Base-by-base conservation (phyloP, 1,284 basidiomycete species). In the Cystobasidiaceae sp. region DNA sequence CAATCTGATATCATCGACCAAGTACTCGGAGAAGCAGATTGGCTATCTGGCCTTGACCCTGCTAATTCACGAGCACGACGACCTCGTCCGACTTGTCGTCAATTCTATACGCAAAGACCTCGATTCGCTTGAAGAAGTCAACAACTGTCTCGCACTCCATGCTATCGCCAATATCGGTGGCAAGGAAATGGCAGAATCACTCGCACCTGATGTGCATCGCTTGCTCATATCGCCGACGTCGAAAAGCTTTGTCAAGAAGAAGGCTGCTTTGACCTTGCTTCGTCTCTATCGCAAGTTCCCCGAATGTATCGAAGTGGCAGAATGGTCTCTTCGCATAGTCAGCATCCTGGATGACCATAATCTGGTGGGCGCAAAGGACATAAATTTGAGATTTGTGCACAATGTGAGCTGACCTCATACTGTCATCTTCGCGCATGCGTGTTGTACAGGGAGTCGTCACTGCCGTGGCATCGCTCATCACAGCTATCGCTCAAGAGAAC, bases 11-110 rank as follows among this genome's bases (percentile, higher is more conserved):
- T 89, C 93, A 39, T 93, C 90, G 75, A 80, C 85, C 48, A 97
- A 96, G 75, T 98, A 98, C 77, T 93, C 89, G 73, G 96, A 99
- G 80, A 99, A 99, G 79, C 96, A 99, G 79, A 98, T 99, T 71
- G 94, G 96, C 39, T 98, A 99, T 78, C 86, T 98, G 46, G 96
- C 96, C 11, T 87, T 98, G 25, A 98, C 96, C 2, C 79, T 98
- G 54, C 81, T 98, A 56, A 94, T 98, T 90, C 93, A 97, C 79
- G 94, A 98, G 79, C 93, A 97, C 77, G 97, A 93, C 39, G 94
- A 98, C 74, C 88, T 98, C 71, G 84, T 96, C 37, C 86, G 93
- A 28, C 82, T 97, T 17, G 93, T 97, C 15, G 92, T 98, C 76
- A 97, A 98, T 76, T 97, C 93, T 39, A 96, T 99, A 72, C 86